Base-by-base conservation (phyloP, 768 basidiomycete genomes). In the Termitomyces sp. region DNA sequence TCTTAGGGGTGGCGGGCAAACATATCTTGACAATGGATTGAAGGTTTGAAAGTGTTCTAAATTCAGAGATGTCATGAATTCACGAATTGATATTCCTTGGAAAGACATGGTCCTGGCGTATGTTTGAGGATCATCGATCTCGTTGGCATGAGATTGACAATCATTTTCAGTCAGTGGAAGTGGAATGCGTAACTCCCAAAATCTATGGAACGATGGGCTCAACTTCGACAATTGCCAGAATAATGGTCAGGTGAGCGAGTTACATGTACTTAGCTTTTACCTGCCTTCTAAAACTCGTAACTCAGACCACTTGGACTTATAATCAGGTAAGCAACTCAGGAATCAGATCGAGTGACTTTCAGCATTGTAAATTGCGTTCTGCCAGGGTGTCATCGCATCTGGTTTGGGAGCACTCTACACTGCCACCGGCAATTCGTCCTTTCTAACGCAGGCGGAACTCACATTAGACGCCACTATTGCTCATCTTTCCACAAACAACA, bases 301-400 rank as follows among this genome's bases (percentile, higher is more conserved):
- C 13, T 10, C 32, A 82, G 79, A 83, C 82, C 4, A 77, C 82
- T 2, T 84, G 83, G 83, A 82, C 79, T 0, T 85, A 85, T 64
- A 84, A 85, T 61, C 83, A 84, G 64, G 82, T 80, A 58, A 39
- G 51, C 18, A 18, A 39, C 9, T 27, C 24, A 10, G 22, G 22
- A 37, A 50, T 37, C 8, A 26, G 24, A 51, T 42, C 3, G n/a
- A n/a, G n/a, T n/a, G n/a, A 5, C n/a, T 3, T 2, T 40, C 9
- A 5, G 2, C 18, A 5, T 55, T 22, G 12, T 22, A 27, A 14
- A 7, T 16, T 9, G 5, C 14, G 30, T 18, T 46, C n/a, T 33
- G 1, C 10, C 54, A 83, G 80, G 81, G 78, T 10, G 82, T 85
- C 40, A 76, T 84, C 47, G 83, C 81, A 16, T 81, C 81, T 36